These are phyloP conservation scores for Protea cynaroides DNA, from an alignment of 164 flowering plant genomes.

Conservation along the genomic window DNA sequence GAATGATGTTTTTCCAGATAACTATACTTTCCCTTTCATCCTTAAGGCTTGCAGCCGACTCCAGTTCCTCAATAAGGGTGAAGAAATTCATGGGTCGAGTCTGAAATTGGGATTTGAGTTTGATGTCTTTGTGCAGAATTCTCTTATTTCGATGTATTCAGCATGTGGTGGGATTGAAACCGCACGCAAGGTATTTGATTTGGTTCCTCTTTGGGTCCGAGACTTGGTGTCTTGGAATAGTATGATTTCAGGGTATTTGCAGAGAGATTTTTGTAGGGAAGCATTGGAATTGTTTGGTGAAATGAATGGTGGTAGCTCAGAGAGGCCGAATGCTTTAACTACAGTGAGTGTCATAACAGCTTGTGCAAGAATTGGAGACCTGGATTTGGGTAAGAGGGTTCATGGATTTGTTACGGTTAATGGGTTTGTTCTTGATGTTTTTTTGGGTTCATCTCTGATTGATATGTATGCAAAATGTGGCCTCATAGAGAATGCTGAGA, in stretches of 20 bases:
- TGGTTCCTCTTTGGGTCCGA: constrained; percentile 14
- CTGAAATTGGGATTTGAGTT: constrained; percentile 19
- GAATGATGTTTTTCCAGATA: constrained; percentile 16
- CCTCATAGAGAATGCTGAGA: constrained; percentile 13
- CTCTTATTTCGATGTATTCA: constrained; percentile 22
- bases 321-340: constrained; percentile 23
- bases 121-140: constrained; percentile 30
- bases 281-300: constrained; percentile 21
- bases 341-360: constrained; percentile 22
- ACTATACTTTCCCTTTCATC: constrained; percentile 28
- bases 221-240: constrained; percentile 33
- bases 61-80: constrained; percentile 9
- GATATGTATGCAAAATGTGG: constrained; percentile 31
- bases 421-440: constrained; percentile 20
- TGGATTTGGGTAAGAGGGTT: constrained; percentile 21
- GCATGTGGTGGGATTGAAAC: constrained; percentile 13
- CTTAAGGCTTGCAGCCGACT: constrained; percentile 23
- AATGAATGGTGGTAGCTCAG: constrained; percentile 9
- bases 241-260: constrained; percentile 29
- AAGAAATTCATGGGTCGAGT: constrained; percentile 18
- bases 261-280: constrained; percentile 4
- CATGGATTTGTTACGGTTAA: constrained; percentile 17
- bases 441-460: constrained; percentile 20
- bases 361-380: constrained; percentile 17
- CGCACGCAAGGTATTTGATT: constrained; percentile 21